Base-by-base conservation (phyloP, 1,284 basidiomycete species). In the Fistulina hepatica region DNA sequence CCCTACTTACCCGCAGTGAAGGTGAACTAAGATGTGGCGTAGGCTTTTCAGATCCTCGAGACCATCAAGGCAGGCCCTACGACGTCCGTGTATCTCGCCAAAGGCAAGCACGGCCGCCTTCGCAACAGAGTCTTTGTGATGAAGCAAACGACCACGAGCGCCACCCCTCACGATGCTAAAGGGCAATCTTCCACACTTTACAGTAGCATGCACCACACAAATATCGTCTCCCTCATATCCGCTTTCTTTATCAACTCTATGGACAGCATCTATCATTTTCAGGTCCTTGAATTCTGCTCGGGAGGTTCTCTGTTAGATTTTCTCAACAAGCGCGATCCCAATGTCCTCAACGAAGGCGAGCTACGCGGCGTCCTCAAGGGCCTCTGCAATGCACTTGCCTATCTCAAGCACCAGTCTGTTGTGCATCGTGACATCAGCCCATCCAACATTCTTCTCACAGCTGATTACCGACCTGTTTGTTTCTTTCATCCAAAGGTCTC, bases 161-260 rank as follows among this genome's bases (percentile, higher is more conserved):
- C n/a, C n/a, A n/a, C n/a, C n/a, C n/a, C n/a, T n/a, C n/a, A n/a
- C n/a, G n/a, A n/a, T n/a, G n/a, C n/a, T n/a, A n/a, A n/a, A n/a
- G n/a, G n/a, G n/a, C n/a, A n/a, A n/a, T n/a, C n/a, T n/a, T n/a
- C n/a, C n/a, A n/a, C n/a, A n/a, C n/a, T n/a, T n/a, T n/a, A n/a
- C n/a, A n/a, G n/a, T n/a, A n/a, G n/a, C n/a, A n/a, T n/a, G n/a
- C n/a, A n/a, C n/a, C n/a, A n/a, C n/a, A n/a, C n/a, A n/a, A n/a
- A n/a, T n/a, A 57, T 74, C 41, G 55, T 68, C 9, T 63, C 69
- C 12, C 48, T 72, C 3, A 56, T 69, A n/a, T 64, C 64, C 7
- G 48, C 47, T 3, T 68, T 70, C n/a, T n/a, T n/a, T n/a, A n/a
- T n/a, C n/a, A n/a, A n/a, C 6, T 46, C 46, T 5, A 54, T 55